Conservation (phyloP, 2,329 filamentous ascomycete species). For the Alternaria sp. region DNA sequence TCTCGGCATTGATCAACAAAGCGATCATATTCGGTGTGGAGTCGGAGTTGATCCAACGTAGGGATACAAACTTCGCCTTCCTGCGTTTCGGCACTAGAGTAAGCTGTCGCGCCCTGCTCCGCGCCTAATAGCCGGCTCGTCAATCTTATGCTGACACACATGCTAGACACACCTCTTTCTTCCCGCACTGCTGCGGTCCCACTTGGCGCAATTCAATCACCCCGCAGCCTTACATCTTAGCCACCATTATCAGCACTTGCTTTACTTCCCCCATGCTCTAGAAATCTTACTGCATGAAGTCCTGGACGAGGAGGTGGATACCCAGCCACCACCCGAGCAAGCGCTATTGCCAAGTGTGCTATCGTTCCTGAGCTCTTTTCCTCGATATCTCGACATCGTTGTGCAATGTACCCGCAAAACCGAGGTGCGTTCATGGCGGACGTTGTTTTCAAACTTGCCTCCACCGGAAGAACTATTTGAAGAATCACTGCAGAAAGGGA, state of each 20-base stretch:
- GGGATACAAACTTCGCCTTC: constrained; percentile 89
- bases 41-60: constrained; percentile 88
- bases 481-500: constrained; percentile 83
- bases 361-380: constrained; percentile 64
- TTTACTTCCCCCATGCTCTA: constrained; percentile 91
- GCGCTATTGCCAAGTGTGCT: constrained; percentile 61
- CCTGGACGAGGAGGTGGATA: constrained; percentile 91
- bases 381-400: constrained; percentile 90
- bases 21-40: constrained; percentile 91
- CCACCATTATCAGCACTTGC: constrained; percentile 83
- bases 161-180: constrained; percentile 89
- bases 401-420: constrained; percentile 98
- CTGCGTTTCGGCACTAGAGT: constrained; percentile 88
- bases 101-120: constrained; percentile 48
- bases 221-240: constrained; percentile 82
- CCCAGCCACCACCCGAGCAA: constrained; percentile 55
- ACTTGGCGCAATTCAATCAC: constrained; percentile 78
- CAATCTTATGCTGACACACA: constrained; percentile 27
- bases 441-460: constrained; percentile 88
- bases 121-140: constrained; percentile 11
- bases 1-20: constrained; percentile 87
- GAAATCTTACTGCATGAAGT: constrained; percentile 93
- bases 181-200: constrained; percentile 82
- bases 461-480: constrained; percentile 93
- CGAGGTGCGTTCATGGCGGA: constrained; percentile 92